Percentiles rank a stretch among this genome's conserved stretches.
phyloP scores from a whole-genome alignment of 108 stramenopile genomes.

The Chaetoceros muelleri region DNA sequence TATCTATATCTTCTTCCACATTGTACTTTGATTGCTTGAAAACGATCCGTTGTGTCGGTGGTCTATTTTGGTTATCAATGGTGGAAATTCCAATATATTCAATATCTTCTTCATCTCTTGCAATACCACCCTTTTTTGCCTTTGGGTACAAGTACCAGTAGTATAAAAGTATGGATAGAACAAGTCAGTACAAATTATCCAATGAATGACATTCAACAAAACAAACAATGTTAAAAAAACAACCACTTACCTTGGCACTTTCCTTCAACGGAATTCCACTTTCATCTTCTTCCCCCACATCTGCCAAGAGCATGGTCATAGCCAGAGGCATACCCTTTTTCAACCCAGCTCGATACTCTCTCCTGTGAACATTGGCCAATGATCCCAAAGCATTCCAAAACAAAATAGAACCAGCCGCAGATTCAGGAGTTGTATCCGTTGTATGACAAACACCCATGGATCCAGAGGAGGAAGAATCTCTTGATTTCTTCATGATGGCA shows the following conservation, averaged over 20 bases:
- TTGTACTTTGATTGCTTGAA: constrained; percentile 62
- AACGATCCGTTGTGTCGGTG: constrained; percentile 39
- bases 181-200: too few relatives aligned
- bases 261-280: constrained; percentile 71
- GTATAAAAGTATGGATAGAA: background rate
- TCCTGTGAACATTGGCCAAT: constrained; percentile 27
- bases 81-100: constrained; percentile 66
- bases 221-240: too few relatives aligned
- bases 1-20: constrained; percentile 61
- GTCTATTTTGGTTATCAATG: background rate
- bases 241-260: constrained; percentile 57
- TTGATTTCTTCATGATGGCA: constrained; percentile 7
- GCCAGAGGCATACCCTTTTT: constrained; percentile 10
- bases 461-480: constrained; percentile 5
- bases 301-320: constrained; percentile 51
- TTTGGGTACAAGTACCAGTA: constrained; percentile 1
- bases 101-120: constrained; percentile 75
- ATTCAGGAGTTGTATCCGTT: background rate
- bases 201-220: too few relatives aligned
- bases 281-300: constrained; percentile 75
- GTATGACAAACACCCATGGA: too few relatives aligned
- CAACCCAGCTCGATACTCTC: constrained; percentile 10
- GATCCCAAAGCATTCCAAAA: background rate
- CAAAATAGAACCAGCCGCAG: background rate
- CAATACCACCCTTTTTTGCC: constrained; percentile 52